Evolutionary conservation across 345 rosid genomes (phyloP).

Genomic region (Moricandia moricandioides): DNA sequence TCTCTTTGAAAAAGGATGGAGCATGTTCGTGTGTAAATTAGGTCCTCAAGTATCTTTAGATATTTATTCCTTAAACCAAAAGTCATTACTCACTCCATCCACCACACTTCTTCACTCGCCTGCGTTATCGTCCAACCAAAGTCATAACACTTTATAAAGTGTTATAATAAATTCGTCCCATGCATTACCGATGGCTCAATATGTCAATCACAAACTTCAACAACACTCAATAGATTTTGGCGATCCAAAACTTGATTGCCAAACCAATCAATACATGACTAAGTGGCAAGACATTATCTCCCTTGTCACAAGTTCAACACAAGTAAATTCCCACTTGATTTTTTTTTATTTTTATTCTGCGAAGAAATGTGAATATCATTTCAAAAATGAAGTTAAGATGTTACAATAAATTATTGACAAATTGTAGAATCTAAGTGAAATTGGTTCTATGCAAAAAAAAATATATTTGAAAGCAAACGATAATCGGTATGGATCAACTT

Average conservation of each 20-base stretch:
- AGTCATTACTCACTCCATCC: neutral
- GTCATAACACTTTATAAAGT: neutral
- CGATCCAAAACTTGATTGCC: neutral
- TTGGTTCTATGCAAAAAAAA: too few species aligned
- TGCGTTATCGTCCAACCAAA: neutral
- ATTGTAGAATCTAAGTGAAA: too few species aligned
- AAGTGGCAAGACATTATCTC: neutral
- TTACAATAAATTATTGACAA: too few species aligned
- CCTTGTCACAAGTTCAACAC: neutral
- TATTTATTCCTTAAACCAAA: constrained; percentile 21
- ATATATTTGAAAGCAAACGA: too few species aligned
- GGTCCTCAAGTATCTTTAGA: constrained; percentile 31
- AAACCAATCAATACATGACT: neutral
- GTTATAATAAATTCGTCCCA: neutral
- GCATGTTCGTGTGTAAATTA: neutral
- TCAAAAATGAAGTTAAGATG: too few species aligned
- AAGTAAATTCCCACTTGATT: neutral
- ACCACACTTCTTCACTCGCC: neutral
- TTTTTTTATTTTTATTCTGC: too few species aligned
- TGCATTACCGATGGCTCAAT: neutral
- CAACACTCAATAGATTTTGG: neutral
- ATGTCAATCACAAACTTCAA: neutral
- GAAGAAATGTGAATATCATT: too few species aligned
- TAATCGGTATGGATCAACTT: too few species aligned
- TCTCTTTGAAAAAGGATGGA: constrained; percentile 9